phyloP scores from a whole-genome alignment of 805 yeast species.

The Ogataea salicorniae region DNA sequence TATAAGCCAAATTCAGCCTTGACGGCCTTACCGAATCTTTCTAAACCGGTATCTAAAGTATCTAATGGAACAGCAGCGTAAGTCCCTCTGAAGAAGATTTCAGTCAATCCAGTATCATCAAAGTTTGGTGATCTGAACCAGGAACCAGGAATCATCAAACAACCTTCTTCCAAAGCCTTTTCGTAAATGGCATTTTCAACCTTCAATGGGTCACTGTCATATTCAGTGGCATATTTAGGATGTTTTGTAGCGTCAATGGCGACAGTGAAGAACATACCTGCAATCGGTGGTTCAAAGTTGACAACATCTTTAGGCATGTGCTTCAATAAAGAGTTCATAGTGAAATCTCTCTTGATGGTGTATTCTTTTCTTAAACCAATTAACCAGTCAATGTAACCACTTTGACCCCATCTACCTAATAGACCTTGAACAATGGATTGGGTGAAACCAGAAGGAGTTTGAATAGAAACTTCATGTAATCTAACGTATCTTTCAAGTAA shows the following conservation, averaged over 20 bases:
- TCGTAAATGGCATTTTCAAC: slow-evolving; percentile 65
- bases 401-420: slow-evolving; percentile 84
- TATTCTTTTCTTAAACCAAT: slow-evolving; percentile 76
- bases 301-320: slow-evolving; percentile 45
- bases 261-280: slow-evolving; percentile 85
- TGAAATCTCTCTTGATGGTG: slow-evolving; percentile 81
- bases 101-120: slow-evolving; percentile 38
- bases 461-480: slow-evolving; percentile 76
- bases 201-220: slow-evolving; percentile 50
- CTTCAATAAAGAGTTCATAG: slow-evolving; percentile 67
- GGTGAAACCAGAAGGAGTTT: slow-evolving; percentile 77
- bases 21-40: slow-evolving; percentile 63
- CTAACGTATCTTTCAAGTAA: slow-evolving; percentile 64
- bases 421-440: slow-evolving; percentile 66
- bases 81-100: slow-evolving; percentile 78
- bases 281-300: slow-evolving; percentile 56
- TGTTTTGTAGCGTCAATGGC: slow-evolving; percentile 72
- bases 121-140: slow-evolving; percentile 66
- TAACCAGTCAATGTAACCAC: slow-evolving; percentile 85
- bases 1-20: slow-evolving; percentile 47
- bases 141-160: slow-evolving; percentile 75
- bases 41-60: slow-evolving; percentile 52
- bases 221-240: slow-evolving; percentile 62
- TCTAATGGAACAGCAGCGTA: slow-evolving; percentile 81
- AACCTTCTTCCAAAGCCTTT: slow-evolving; percentile 52